Conservation (phyloP, 768 basidiomycete genomes). For the Kwoniella newhampshirensis region DNA sequence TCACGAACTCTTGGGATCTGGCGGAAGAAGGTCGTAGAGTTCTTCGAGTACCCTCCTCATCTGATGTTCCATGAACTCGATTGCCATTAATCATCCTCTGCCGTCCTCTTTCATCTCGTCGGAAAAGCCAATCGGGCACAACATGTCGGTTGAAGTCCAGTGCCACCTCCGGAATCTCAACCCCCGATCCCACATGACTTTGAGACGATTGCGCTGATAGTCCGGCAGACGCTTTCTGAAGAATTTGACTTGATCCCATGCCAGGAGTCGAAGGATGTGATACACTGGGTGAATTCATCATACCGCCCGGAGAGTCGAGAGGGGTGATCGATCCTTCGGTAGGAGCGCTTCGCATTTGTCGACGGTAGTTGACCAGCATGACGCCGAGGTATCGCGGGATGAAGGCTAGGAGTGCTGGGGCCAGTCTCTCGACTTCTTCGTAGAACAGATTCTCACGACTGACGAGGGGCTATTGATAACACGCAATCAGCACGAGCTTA, state of each 20-base stretch:
- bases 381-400: conserved; percentile 98
- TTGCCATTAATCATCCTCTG: conserved; percentile 5
- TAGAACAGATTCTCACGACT: conserved; percentile 97
- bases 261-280: conserved; percentile 39
- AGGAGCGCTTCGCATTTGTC: conserved; percentile 57
- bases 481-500: not conserved
- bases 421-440: conserved; percentile 90
- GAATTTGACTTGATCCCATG: conserved; percentile 6
- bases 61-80: conserved; percentile 11
- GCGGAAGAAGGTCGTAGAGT: conserved; percentile 38
- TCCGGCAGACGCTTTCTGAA: conserved; percentile 19
- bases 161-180: conserved; percentile 91
- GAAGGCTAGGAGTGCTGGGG: conserved; percentile 85
- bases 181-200: conserved; percentile 57
- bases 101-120: conserved; percentile 38
- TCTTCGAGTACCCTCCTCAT: conserved; percentile 20
- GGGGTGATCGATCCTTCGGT: conserved; percentile 28
- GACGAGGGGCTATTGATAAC: conserved; percentile 84
- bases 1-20: conserved; percentile 30
- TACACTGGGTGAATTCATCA: conserved; percentile 16
- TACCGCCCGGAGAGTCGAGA: conserved; percentile 8
- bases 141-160: conserved; percentile 94
- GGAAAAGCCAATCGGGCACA: conserved; percentile 86
- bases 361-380: conserved; percentile 94
- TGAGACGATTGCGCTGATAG: conserved; percentile 9